Evolutionary conservation across 176 grass and related monocot genomes (phyloP).

Genomic region (Carex kokanica): DNA sequence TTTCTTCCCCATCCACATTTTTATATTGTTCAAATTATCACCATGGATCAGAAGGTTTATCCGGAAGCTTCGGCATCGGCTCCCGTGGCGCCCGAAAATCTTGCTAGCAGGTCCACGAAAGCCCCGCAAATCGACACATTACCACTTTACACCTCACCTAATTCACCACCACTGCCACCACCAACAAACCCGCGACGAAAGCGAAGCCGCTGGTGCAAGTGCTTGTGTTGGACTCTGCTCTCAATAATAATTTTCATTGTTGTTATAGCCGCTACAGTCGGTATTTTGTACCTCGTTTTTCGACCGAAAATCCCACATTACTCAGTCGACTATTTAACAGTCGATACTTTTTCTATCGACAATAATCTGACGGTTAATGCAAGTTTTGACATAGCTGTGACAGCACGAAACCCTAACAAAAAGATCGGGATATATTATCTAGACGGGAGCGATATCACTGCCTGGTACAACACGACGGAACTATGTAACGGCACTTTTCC

Average conservation of each 20-base stretch:
- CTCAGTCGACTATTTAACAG: slow-evolving; percentile 55
- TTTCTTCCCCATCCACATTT: neutral
- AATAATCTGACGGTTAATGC: slow-evolving; percentile 20
- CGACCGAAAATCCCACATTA: slow-evolving; percentile 76
- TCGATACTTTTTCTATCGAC: slow-evolving; percentile 48
- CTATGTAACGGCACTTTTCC: slow-evolving; percentile 72
- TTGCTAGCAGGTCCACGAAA: neutral
- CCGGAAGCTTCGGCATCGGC: slow-evolving; percentile 40
- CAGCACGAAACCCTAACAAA: slow-evolving; percentile 60
- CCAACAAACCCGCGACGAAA: slow-evolving; percentile 7
- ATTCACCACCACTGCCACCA: neutral
- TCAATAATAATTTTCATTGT: slow-evolving; percentile 33
- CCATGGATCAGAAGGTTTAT: slow-evolving; percentile 66
- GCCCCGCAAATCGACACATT: slow-evolving; percentile 11
- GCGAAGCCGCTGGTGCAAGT: slow-evolving; percentile 51
- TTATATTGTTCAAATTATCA: slow-evolving; percentile 8
- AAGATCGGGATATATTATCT: slow-evolving; percentile 79
- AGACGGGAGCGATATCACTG: slow-evolving; percentile 47
- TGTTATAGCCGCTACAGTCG: slow-evolving; percentile 52
- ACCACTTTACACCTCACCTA: slow-evolving; percentile 7
- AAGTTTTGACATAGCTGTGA: slow-evolving; percentile 65
- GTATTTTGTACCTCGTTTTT: slow-evolving; percentile 83
- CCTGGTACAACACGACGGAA: slow-evolving; percentile 56
- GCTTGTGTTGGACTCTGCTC: slow-evolving; percentile 60
- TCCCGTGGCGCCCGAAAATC: neutral